Percentiles rank a stretch among this genome's conserved stretches.
Evolutionary conservation across 345 rosid species (phyloP).

Genomic region (Syzygium aromaticum): DNA sequence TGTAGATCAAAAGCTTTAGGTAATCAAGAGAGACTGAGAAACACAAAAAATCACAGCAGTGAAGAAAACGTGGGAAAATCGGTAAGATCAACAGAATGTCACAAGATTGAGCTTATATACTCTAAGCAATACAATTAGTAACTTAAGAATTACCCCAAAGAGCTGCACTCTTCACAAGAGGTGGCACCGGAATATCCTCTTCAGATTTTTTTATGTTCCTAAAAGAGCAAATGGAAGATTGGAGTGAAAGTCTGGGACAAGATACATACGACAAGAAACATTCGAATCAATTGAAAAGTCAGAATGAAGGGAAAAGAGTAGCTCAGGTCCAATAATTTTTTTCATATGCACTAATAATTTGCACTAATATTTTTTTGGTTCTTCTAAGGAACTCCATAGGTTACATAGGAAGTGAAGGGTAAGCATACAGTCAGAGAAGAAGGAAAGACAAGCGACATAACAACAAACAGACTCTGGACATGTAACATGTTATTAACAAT

Average conservation of each 20-base stretch:
- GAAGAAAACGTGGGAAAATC: background rate
- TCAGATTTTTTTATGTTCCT: conserved; percentile 78
- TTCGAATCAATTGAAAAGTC: background rate
- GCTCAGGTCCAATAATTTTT: background rate
- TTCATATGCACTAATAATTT: background rate
- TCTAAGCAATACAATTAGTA: background rate
- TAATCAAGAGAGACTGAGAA: background rate
- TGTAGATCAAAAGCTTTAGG: background rate
- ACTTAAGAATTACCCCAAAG: conserved; percentile 63
- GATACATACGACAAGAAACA: background rate
- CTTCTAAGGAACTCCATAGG: background rate
- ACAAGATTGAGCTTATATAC: background rate
- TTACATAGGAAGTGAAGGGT: background rate
- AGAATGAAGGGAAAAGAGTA: background rate
- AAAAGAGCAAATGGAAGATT: background rate
- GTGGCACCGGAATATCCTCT: conserved; percentile 83
- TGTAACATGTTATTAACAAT: background rate
- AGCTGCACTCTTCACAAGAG: conserved; percentile 83
- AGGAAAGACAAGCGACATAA: background rate
- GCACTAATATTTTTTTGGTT: background rate
- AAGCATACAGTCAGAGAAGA: background rate
- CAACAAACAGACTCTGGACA: background rate
- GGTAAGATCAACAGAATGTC: background rate
- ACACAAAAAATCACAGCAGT: background rate
- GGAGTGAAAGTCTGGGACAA: background rate